A percentile compares a stretch with the other conserved stretches of the same genome.
phyloP scores from a whole-genome alignment of 192 early-diverging fungal species.

The Rhizophlyctis rosea region DNA sequence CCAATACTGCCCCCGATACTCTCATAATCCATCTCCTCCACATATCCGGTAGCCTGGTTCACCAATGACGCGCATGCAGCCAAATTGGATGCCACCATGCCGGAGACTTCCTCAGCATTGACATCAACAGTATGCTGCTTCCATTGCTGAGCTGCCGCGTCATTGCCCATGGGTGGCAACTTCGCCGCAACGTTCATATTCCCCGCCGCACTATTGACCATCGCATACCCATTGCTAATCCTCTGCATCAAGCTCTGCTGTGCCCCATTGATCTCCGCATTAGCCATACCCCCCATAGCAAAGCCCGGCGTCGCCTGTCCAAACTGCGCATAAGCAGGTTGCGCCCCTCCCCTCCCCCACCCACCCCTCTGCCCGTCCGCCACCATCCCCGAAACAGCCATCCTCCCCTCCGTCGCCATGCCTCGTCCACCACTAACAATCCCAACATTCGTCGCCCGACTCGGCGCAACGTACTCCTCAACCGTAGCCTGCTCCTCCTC shows the following conservation, averaged over 20 bases:
- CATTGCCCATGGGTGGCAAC: slow-evolving; percentile 49
- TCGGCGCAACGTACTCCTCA: slow-evolving; percentile 55
- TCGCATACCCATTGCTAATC: slow-evolving; percentile 45
- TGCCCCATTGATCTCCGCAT: slow-evolving; percentile 38
- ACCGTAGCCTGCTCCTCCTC: slow-evolving; percentile 50
- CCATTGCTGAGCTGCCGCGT: slow-evolving; percentile 48
- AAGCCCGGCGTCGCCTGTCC: slow-evolving; percentile 5
- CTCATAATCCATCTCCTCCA: slow-evolving; percentile 57
- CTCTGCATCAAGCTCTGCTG: slow-evolving; percentile 47
- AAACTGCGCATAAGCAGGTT: slow-evolving; percentile 12
- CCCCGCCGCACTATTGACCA: slow-evolving; percentile 33
- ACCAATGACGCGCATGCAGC: slow-evolving; percentile 47
- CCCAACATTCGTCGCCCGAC: slow-evolving; percentile 39
- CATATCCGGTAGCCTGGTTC: slow-evolving; percentile 40
- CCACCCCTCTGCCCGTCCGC: slow-evolving; percentile 32
- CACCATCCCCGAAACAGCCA: slow-evolving; percentile 20
- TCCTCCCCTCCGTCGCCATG: slow-evolving; percentile 36
- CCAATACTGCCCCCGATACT: slow-evolving; percentile 38
- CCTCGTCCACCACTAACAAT: slow-evolving; percentile 25
- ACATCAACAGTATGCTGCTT: slow-evolving; percentile 55
- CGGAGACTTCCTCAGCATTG: slow-evolving; percentile 45
- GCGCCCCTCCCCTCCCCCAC: slow-evolving; percentile 23
- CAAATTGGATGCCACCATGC: slow-evolving; percentile 42
- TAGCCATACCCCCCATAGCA: slow-evolving; percentile 14
- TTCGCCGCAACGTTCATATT: slow-evolving; percentile 44